Base-by-base conservation (phyloP, 1,284 basidiomycete genomes). In the Wallemia ichthyophaga region DNA sequence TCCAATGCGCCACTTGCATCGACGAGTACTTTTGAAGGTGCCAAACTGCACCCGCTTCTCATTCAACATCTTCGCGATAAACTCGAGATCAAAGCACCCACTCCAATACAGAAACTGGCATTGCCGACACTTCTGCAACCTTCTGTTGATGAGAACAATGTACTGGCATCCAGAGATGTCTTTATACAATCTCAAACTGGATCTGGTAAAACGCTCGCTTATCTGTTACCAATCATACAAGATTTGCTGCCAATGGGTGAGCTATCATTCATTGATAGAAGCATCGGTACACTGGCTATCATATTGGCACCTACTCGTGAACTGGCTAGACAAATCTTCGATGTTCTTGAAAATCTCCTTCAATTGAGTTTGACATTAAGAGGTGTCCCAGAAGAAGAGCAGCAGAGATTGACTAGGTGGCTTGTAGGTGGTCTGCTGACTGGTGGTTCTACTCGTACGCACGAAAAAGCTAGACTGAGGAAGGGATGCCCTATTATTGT, bases 111-210 rank as follows among this genome's bases (percentile, higher is more conserved):
- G 71, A 77, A 83, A 62, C 78, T 81, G 9, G 78, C 83, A 1
- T 73, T 98, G 21, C 81, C 86, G 2, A 73, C 79, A 48, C 75
- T 95, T 56, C 73, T 89, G 1, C 71, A 73, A 13, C 66, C 70
- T 1, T 61, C 70, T 1, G 28, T 31, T 17, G 37, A 48, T 3
- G n/a, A 21, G 13, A 21, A 48, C 37, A 69, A 74, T 0, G 63
- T 62, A 1, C 61, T 63, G 13, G 61, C 60, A 56, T 56, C 68
- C n/a, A 75, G 83, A 60, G 94, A 98, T 69, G 78, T 87, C 17
- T 89, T 98, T 67, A 84, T 99, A 59, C 91, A 96, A 68, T 86
- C 88, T 2, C 92, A 99, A 69, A 98, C 94, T 0, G 94, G 94
- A 61, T 96, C 91, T 0, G 94, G 94, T 65, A 98, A 98, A 72